A percentile compares a stretch with the other conserved stretches of the same genome.
These are phyloP conservation scores for Curvularia sp. DNA, from an alignment of 2,329 filamentous ascomycete species.

Conservation along the genomic window DNA sequence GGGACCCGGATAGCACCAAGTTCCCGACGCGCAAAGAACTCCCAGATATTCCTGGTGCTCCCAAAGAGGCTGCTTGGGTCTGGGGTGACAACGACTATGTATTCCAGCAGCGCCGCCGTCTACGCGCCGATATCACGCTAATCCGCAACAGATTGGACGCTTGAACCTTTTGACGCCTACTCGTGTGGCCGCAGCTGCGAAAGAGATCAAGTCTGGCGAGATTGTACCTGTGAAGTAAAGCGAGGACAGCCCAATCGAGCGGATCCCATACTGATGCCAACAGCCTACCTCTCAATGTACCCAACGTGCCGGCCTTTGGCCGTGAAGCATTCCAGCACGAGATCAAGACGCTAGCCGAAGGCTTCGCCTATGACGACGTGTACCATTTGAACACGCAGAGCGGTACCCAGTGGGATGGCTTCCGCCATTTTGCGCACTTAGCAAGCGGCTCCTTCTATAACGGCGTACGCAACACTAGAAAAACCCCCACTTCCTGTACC, in stretches of 20 bases:
- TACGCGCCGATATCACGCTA: background rate
- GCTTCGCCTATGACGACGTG: conserved; percentile 53
- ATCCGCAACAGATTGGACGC: conserved; percentile 53
- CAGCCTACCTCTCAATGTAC: conserved; percentile 61
- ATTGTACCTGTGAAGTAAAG: conserved; percentile 63
- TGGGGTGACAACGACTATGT: conserved; percentile 65
- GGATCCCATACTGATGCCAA: conserved; percentile 11
- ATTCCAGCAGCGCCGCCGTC: background rate
- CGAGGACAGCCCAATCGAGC: conserved; percentile 3
- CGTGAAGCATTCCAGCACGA: conserved; percentile 63
- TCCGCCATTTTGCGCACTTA: conserved; percentile 55
- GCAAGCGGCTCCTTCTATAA: conserved; percentile 54
- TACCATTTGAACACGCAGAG: conserved; percentile 56
- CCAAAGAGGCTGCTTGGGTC: conserved; percentile 65
- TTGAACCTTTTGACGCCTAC: conserved; percentile 65
- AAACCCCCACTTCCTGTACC: background rate
- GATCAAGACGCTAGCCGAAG: conserved; percentile 56
- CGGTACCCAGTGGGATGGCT: conserved; percentile 57
- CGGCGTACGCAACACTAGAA: conserved; percentile 28
- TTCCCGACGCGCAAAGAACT: conserved; percentile 64
- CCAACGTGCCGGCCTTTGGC: conserved; percentile 61
- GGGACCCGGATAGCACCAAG: conserved; percentile 60
- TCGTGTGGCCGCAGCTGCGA: conserved; percentile 61
- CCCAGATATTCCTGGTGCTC: conserved; percentile 60
- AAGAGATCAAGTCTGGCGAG: conserved; percentile 64